phyloP scores from a whole-genome alignment of 2,329 filamentous ascomycete genomes.

The Fusarium subglutinans region DNA sequence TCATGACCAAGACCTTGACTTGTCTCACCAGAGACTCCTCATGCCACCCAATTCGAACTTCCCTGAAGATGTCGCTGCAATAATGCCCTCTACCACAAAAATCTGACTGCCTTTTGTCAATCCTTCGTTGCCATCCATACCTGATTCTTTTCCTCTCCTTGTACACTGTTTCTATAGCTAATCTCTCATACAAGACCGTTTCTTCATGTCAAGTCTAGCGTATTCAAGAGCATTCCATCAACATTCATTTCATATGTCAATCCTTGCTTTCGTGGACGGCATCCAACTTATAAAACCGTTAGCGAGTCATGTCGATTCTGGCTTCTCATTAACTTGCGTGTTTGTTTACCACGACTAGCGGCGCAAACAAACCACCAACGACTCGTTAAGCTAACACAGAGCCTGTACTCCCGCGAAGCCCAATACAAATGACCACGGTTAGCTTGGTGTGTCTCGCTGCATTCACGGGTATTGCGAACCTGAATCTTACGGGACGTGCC shows the following conservation, averaged over 20 bases:
- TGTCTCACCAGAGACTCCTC: not conserved
- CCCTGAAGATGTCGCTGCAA: not conserved
- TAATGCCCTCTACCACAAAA: not conserved
- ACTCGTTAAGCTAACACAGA: not conserved
- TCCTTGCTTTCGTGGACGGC: not conserved
- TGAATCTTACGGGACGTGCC: not conserved
- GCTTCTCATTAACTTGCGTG: not conserved
- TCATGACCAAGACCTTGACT: not conserved
- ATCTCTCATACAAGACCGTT: not conserved
- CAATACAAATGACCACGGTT: not conserved
- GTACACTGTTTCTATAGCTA: not conserved
- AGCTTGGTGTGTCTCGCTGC: not conserved
- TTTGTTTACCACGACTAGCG: not conserved
- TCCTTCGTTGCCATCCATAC: not conserved
- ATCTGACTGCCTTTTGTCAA: not conserved
- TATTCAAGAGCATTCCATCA: not conserved
- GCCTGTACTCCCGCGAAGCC: not conserved
- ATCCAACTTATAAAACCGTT: not conserved
- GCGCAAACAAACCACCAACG: not conserved
- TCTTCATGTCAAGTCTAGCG: not conserved
- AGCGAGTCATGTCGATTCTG: not conserved
- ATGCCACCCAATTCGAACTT: not conserved
- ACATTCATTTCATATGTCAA: not conserved
- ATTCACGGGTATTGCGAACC: not conserved
- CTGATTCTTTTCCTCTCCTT: not conserved